These are phyloP conservation scores for Quercus bicolor DNA, from an alignment of 306 rosid species.

Conservation along the genomic window DNA sequence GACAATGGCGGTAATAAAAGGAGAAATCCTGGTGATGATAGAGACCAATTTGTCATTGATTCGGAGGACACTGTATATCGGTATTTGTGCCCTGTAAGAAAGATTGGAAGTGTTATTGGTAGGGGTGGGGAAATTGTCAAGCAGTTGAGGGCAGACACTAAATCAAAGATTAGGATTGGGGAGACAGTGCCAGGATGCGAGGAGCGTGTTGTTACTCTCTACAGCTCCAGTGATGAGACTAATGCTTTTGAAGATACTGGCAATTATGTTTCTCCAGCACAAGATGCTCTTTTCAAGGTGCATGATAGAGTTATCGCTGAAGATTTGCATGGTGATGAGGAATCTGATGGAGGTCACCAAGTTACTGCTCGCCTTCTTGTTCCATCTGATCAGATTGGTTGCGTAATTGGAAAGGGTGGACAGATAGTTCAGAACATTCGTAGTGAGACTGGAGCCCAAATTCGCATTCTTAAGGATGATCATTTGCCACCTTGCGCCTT, in stretches of 20 bases:
- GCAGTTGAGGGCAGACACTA: constrained; percentile 84
- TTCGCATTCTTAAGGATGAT: constrained; percentile 92
- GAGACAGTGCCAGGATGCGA: constrained; percentile 84
- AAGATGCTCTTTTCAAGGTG: constrained; percentile 81
- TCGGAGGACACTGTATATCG: constrained; percentile 84
- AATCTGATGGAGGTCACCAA: constrained; percentile 57
- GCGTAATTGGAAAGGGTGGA: constrained; percentile 94
- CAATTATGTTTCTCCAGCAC: constrained; percentile 62
- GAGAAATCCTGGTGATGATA: constrained; percentile 76
- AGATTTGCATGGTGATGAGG: constrained; percentile 70
- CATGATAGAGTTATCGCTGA: constrained; percentile 93
- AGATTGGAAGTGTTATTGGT: constrained; percentile 95
- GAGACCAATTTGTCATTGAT: constrained; percentile 82
- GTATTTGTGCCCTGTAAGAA: constrained; percentile 69
- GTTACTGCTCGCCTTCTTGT: constrained; percentile 81
- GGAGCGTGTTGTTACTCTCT: constrained; percentile 80
- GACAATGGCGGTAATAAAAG: constrained; percentile 69
- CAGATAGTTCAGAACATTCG: constrained; percentile 83
- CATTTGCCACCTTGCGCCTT: constrained; percentile 80
- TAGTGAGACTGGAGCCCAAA: constrained; percentile 84
- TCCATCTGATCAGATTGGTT: constrained; percentile 97
- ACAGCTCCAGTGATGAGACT: constrained; percentile 72
- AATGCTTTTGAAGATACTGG: constrained; percentile 62
- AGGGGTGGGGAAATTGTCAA: constrained; percentile 98
- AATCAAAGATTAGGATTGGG: constrained; percentile 88